phyloP scores from a whole-genome alignment of 2,329 filamentous ascomycete species.

The Pyricularia grisea region DNA sequence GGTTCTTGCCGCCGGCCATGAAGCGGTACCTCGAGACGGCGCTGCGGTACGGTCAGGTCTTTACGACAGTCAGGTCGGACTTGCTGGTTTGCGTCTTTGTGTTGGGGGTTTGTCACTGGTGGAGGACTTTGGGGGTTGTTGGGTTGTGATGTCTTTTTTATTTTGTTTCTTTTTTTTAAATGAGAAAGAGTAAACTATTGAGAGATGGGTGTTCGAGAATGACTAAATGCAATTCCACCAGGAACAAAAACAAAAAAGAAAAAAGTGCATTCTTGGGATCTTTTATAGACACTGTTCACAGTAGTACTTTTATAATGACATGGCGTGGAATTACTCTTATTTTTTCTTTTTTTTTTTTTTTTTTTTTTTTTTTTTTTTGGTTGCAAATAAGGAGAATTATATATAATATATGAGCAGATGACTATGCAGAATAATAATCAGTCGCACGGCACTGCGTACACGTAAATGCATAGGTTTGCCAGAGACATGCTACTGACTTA shows the following conservation, averaged over 20 bases:
- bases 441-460: too few relatives aligned
- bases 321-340: too few relatives aligned
- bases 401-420: too few relatives aligned
- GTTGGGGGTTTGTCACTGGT: constrained; percentile 48
- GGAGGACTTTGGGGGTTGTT: constrained; percentile 7
- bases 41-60: constrained; percentile 61
- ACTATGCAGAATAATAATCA: too few relatives aligned
- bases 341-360: too few relatives aligned
- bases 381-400: neutral
- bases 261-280: neutral
- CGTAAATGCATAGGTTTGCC: too few relatives aligned
- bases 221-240: neutral
- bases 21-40: constrained; percentile 51
- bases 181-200: neutral
- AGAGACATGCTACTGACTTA: too few relatives aligned
- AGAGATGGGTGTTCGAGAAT: neutral
- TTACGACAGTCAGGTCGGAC: constrained; percentile 61
- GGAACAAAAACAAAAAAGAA: neutral
- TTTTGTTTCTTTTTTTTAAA: too few relatives aligned
- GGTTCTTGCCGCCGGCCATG: constrained; percentile 57
- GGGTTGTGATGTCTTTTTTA: neutral
- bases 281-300: neutral
- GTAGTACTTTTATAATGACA: neutral
- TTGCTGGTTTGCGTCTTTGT: constrained; percentile 72
- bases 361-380: too few relatives aligned